Conservation (phyloP, 768 basidiomycete genomes). For the Astraeus odoratus region DNA sequence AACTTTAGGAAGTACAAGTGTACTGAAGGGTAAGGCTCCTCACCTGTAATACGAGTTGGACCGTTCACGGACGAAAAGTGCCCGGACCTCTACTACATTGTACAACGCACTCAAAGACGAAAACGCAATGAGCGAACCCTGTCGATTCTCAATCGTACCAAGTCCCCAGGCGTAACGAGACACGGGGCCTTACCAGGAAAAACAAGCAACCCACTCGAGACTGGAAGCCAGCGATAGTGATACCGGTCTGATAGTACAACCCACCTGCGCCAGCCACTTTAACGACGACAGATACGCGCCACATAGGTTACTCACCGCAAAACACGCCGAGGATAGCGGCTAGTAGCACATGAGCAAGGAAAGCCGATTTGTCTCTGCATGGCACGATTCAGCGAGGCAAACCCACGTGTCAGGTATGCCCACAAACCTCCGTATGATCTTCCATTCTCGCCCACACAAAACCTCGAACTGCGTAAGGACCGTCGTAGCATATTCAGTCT, state of each 20-base stretch:
- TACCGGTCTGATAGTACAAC: conserved; percentile 73
- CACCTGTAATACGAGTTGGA: conserved; percentile 83
- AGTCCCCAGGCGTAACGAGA: not conserved
- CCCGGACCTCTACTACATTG: conserved; percentile 76
- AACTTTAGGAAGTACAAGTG: not conserved
- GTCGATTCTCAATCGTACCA: conserved; percentile 6
- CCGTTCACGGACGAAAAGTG: conserved; percentile 86
- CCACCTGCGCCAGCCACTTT: conserved; percentile 46
- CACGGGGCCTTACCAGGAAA: conserved; percentile 62
- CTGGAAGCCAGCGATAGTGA: conserved; percentile 89
- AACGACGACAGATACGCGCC: not conserved
- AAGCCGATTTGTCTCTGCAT: conserved; percentile 72
- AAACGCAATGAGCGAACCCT: conserved; percentile 90
- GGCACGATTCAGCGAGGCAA: not conserved
- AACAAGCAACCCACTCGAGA: conserved; percentile 90
- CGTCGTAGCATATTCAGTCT: conserved; percentile 54
- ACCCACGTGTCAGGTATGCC: not conserved
- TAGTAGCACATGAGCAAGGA: conserved; percentile 70
- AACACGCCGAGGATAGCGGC: conserved; percentile 77
- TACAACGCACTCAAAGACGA: conserved; percentile 86
- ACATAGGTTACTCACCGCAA: conserved; percentile 47
- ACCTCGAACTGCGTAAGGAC: conserved; percentile 88
- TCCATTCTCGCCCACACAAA: conserved; percentile 80
- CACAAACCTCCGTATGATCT: conserved; percentile 58
- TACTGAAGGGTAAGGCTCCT: conserved; percentile 5